Conservation (phyloP, 202 grass and related monocot genomes). For the Bolboschoenoplectus hybrid region DNA sequence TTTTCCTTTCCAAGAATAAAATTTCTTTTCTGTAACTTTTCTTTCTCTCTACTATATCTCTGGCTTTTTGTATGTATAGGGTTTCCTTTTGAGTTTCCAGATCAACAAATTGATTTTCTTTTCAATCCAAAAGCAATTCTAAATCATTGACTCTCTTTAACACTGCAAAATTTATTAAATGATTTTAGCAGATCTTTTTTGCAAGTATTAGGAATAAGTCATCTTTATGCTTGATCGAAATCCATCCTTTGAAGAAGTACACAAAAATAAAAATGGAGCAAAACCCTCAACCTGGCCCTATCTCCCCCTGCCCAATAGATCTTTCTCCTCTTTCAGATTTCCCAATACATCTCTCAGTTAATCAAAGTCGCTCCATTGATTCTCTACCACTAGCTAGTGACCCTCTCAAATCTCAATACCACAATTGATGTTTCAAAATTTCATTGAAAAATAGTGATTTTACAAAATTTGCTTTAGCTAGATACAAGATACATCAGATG, state of each 20-base stretch:
- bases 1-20: not conserved
- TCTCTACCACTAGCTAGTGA: not conserved
- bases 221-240: not conserved
- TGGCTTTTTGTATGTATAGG: slow-evolving; percentile 19
- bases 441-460: not conserved
- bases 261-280: not conserved
- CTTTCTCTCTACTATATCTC: not conserved
- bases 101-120: not conserved
- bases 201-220: not conserved
- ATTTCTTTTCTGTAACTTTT: slow-evolving; percentile 17
- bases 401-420: not conserved
- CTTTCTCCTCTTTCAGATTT: not conserved
- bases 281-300: not conserved
- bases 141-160: not conserved
- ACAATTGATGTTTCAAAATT: not conserved
- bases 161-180: not conserved
- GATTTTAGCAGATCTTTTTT: not conserved
- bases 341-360: not conserved
- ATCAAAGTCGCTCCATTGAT: not conserved
- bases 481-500: slow-evolving; percentile 6
- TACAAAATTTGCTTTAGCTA: not conserved
- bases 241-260: no score
- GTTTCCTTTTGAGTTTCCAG: not conserved
- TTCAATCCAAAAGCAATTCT: not conserved
- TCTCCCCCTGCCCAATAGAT: not conserved